phyloP scores from a whole-genome alignment of 768 basidiomycete species.

The Exidia glandulosa region DNA sequence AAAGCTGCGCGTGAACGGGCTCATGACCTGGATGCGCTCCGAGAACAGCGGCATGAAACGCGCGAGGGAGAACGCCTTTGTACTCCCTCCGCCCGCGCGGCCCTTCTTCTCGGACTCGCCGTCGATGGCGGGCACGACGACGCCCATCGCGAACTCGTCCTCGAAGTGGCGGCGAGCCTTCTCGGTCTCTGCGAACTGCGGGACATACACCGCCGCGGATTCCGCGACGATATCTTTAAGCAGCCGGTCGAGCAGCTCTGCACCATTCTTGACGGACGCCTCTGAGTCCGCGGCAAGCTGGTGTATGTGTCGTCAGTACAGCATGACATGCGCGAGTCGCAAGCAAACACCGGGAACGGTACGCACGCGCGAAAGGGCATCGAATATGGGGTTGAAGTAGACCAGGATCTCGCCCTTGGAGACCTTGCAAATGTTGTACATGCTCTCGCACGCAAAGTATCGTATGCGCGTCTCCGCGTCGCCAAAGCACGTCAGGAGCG shows the following conservation, averaged over 20 bases:
- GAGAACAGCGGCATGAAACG: conserved; percentile 89
- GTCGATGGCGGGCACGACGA: conserved; percentile 34
- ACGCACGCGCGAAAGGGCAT: conserved; percentile 87
- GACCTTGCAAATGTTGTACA: conserved; percentile 97
- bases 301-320: neutral
- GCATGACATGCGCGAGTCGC: conserved; percentile 6
- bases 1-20: conserved; percentile 90
- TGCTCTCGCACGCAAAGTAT: conserved; percentile 95
- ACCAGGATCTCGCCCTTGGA: conserved; percentile 94
- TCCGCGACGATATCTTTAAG: conserved; percentile 97
- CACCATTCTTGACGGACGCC: conserved; percentile 93
- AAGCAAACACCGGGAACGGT: neutral
- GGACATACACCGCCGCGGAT: conserved; percentile 89
- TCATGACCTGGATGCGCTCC: conserved; percentile 90
- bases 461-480: conserved; percentile 91
- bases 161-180: conserved; percentile 39
- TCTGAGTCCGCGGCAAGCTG: conserved; percentile 96
- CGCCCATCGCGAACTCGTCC: conserved; percentile 36
- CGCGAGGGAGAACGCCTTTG: conserved; percentile 84
- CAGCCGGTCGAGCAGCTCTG: conserved; percentile 91
- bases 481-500: conserved; percentile 82
- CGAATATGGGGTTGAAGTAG: conserved; percentile 98
- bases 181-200: conserved; percentile 74
- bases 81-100: conserved; percentile 41
- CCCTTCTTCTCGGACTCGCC: neutral